Base-by-base conservation (phyloP, 192 early-diverging fungal species). In the Spizellomyces sp. region DNA sequence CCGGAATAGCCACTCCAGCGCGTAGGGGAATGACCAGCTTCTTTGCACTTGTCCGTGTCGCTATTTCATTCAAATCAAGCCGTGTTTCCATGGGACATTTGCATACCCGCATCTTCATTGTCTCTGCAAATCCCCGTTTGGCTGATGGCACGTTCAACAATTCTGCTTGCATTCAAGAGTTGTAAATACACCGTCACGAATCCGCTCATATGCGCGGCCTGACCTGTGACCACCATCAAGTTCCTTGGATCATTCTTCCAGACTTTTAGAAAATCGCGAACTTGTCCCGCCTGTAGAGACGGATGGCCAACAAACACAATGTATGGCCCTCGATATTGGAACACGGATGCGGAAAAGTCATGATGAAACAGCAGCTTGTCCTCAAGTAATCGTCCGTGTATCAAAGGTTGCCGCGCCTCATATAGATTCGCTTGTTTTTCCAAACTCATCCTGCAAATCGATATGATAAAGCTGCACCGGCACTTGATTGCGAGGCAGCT, bases 351-450 rank as follows among this genome's bases (percentile, higher is more conserved):
- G 73, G 73, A n/a, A 77, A 80, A 17, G 65, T 74, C 47, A 85
- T 83, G 48, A 74, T 72, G 10, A 63, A 64, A 4, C 79, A 65
- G 56, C 62, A 68, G 5, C 70, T 75, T 48, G 75, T 79, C 15
- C 41, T 78, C 82, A 50, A 88, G 54, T 17, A 90, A 68, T 44
- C 70, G 56, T 4, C 82, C 84, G 48, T 87, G 88, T 7, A 70
- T 58, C 19, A 89, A 69, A 4, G 87, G 87, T 12, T 76, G 75
- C 59, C 89, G 81, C 12, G 90, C 88, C 52, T 89, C 61, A 59
- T 92, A 92, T 0, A 93, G 75, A 68, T 85, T 75, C 56, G 87
- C 79, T 54, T 93, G 91, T 62, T 36, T 46, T 42, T 68, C 66
- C 14, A 21, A 27, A 41, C 66, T 69, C 73, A 75, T 75, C 73